phyloP scores from a whole-genome alignment of 2,329 filamentous ascomycete genomes.

The Penicillium decumbens region DNA sequence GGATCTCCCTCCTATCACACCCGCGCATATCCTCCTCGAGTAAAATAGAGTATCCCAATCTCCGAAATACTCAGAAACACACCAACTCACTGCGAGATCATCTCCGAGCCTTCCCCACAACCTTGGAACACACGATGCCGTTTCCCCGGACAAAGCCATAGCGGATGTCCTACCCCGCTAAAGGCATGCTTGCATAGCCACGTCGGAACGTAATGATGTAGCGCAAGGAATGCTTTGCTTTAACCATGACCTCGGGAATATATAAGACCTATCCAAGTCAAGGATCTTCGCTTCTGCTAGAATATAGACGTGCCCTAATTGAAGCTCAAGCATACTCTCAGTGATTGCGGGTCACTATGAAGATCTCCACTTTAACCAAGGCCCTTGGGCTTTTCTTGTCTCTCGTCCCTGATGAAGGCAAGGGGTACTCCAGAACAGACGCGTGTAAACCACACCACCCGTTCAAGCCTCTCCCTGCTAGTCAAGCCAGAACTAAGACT shows the following conservation, averaged over 20 bases:
- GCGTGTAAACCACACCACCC: conserved; percentile 27
- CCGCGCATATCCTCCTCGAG: not conserved
- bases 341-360: conserved; percentile 19
- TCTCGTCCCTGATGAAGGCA: conserved; percentile 16
- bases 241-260: not conserved
- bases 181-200: conserved; percentile 1
- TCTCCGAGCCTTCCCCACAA: conserved; percentile 12
- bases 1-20: conserved; percentile 21
- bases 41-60: conserved; percentile 6
- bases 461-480: conserved; percentile 29
- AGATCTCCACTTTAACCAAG: conserved; percentile 23
- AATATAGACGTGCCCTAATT: not conserved
- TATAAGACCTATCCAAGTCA: not conserved
- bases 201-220: not conserved
- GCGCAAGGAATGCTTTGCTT: not conserved
- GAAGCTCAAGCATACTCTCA: not conserved
- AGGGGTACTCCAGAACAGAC: conserved; percentile 18
- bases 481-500: conserved; percentile 22
- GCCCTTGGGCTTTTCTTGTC: conserved; percentile 20
- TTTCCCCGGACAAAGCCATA: conserved; percentile 17
- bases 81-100: not conserved
- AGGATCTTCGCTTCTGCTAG: not conserved
- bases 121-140: not conserved
- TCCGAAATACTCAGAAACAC: conserved; percentile 5
- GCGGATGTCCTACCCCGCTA: conserved; percentile 5